phyloP scores from a whole-genome alignment of 2,329 filamentous ascomycete species.

The Corniculantispora saksenae region DNA sequence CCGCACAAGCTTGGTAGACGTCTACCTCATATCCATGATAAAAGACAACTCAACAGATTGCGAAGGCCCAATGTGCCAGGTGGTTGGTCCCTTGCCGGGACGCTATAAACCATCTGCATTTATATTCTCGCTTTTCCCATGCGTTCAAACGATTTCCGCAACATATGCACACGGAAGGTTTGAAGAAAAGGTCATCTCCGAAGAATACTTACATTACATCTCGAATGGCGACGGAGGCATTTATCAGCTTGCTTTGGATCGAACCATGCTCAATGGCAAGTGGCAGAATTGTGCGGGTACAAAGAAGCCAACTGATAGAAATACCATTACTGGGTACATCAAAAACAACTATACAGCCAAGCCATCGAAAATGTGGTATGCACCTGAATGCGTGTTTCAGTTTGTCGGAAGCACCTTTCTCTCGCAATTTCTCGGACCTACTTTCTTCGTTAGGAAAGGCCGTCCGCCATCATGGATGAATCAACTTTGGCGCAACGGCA shows the following conservation, averaged over 20 bases:
- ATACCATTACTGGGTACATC: background rate
- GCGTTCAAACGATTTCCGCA: background rate
- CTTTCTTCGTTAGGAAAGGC: background rate
- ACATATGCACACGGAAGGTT: background rate
- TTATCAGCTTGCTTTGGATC: slow-evolving; percentile 2
- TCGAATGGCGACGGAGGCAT: background rate
- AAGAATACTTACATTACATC: slow-evolving; percentile 5
- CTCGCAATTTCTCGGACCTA: background rate
- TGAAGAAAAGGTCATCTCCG: background rate
- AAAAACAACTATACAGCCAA: too few species aligned
- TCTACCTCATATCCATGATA: background rate
- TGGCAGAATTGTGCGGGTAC: background rate
- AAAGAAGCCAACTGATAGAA: background rate
- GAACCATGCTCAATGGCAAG: background rate
- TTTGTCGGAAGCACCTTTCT: background rate
- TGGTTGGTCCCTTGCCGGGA: background rate
- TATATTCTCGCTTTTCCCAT: slow-evolving; percentile 2
- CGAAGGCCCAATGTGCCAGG: background rate
- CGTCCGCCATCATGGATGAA: background rate
- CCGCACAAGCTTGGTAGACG: slow-evolving; percentile 1
- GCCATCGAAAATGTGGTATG: background rate
- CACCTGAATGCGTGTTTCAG: slow-evolving; percentile 10
- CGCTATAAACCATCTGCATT: background rate
- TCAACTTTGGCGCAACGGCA: slow-evolving; percentile 1
- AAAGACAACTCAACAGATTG: slow-evolving; percentile 4